Evolutionary conservation across 2,329 filamentous ascomycete species (phyloP).

Genomic region (Exophiala alcalophila): DNA sequence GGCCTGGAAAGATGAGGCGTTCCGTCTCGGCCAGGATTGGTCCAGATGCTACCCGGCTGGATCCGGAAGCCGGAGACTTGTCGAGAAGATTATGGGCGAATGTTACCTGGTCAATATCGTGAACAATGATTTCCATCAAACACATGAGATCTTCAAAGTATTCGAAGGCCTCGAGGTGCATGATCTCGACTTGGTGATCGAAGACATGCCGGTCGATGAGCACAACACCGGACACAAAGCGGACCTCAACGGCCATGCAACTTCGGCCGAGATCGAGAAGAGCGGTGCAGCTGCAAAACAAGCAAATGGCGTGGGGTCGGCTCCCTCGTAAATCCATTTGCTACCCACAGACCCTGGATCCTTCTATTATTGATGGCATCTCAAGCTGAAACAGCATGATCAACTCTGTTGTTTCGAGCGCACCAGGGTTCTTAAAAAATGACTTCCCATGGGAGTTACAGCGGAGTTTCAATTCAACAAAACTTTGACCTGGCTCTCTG

Average conservation of each 20-base stretch:
- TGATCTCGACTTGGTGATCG: conserved; percentile 54
- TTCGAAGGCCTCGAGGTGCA: conserved; percentile 75
- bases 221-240: conserved; percentile 17
- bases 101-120: conserved; percentile 98
- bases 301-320: too few relatives aligned
- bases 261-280: conserved; percentile 12
- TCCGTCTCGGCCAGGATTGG: conserved; percentile 89
- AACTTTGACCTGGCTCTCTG: too few relatives aligned
- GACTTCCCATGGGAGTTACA: not conserved
- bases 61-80: conserved; percentile 73
- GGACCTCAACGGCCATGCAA: conserved; percentile 21
- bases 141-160: conserved; percentile 75
- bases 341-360: not conserved
- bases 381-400: conserved; percentile 2
- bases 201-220: conserved; percentile 14
- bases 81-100: conserved; percentile 78
- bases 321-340: conserved; percentile 17
- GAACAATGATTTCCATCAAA: conserved; percentile 94
- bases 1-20: conserved; percentile 98
- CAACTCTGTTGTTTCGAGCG: conserved; percentile 7
- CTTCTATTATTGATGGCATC: not conserved
- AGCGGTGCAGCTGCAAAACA: conserved; percentile 17
- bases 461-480: conserved; percentile 1
- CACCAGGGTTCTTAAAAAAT: not conserved
- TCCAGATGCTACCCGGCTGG: conserved; percentile 78